phyloP scores from a whole-genome alignment of 805 yeast species.

The Starmerella tilneyi region DNA sequence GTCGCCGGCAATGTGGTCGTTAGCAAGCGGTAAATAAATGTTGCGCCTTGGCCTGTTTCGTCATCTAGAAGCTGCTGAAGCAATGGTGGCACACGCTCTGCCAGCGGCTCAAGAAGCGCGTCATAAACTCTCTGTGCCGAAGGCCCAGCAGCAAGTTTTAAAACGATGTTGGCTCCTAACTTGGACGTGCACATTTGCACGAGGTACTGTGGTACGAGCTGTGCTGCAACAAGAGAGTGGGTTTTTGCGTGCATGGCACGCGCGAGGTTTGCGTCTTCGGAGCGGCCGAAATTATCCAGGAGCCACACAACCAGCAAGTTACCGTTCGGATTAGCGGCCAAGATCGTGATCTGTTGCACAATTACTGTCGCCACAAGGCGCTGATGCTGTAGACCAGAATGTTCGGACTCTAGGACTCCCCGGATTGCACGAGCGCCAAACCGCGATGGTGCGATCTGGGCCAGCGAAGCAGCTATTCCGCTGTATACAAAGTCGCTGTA shows the following conservation, averaged over 20 bases:
- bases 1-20: constrained; percentile 56
- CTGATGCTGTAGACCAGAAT: constrained; percentile 56
- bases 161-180: constrained; percentile 69
- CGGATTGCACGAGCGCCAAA: constrained; percentile 93
- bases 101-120: constrained; percentile 42
- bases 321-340: constrained; percentile 79
- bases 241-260: constrained; percentile 14
- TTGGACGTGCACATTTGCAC: constrained; percentile 64
- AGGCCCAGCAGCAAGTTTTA: constrained; percentile 48
- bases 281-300: constrained; percentile 59
- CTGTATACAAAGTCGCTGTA: constrained; percentile 85
- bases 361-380: constrained; percentile 66
- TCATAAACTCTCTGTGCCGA: constrained; percentile 40
- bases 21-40: constrained; percentile 68
- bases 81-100: constrained; percentile 35
- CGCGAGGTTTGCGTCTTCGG: constrained; percentile 27
- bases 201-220: constrained; percentile 48
- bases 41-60: constrained; percentile 50
- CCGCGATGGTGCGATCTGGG: constrained; percentile 74
- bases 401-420: constrained; percentile 78
- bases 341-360: constrained; percentile 62
- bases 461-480: constrained; percentile 62
- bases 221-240: constrained; percentile 52
- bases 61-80: constrained; percentile 58
- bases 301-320: constrained; percentile 87